Evolutionary conservation across 345 rosid genomes (phyloP).

Genomic region (Angophora floribunda): DNA sequence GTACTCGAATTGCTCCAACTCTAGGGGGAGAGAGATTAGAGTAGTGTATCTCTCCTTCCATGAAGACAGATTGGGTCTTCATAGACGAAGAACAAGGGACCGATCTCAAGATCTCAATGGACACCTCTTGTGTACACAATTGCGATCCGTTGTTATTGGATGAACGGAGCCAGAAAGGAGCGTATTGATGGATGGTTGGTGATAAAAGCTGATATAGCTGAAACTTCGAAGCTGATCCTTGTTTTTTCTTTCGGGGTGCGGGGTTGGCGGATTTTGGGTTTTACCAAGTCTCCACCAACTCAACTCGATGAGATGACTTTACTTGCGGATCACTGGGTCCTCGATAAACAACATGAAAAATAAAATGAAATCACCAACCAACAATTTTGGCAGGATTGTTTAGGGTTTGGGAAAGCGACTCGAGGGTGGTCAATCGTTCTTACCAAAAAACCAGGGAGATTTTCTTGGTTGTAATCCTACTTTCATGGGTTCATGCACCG

Average conservation of each 20-base stretch:
- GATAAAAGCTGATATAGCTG: background rate
- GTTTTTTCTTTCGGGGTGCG: background rate
- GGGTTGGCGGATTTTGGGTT: background rate
- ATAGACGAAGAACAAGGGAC: background rate
- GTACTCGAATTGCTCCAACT: background rate
- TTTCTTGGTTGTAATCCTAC: background rate
- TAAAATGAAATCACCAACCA: background rate
- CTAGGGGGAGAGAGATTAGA: background rate
- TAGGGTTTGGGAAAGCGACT: background rate
- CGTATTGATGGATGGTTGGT: background rate
- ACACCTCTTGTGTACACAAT: background rate
- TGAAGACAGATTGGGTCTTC: background rate
- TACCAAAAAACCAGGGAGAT: background rate
- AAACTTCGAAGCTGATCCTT: background rate
- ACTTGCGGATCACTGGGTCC: background rate
- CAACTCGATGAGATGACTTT: background rate
- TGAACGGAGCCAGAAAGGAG: background rate
- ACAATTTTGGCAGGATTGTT: background rate
- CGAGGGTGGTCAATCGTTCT: background rate
- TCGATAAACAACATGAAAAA: background rate
- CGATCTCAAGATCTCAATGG: background rate
- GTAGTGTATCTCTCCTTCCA: background rate
- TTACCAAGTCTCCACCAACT: background rate
- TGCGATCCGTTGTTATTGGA: background rate
- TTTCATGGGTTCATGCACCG: too few relatives aligned